These are phyloP conservation scores for Pichia sp. DNA, from an alignment of 1,139 yeast genomes.

Conservation along the genomic window DNA sequence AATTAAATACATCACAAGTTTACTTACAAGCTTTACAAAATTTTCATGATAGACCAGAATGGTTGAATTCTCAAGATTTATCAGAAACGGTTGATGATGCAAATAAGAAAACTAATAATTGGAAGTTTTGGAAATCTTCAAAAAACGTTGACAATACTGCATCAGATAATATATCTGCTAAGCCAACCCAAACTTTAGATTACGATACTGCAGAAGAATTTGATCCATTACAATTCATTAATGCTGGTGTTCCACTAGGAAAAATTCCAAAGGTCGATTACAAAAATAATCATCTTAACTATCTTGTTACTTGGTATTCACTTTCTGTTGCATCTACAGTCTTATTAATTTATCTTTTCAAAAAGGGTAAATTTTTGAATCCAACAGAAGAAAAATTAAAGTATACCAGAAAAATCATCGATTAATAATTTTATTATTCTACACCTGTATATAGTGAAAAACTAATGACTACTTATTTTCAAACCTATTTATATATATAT, in stretches of 20 bases:
- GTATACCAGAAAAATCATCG: slow-evolving; percentile 36
- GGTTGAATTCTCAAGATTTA: slow-evolving; percentile 29
- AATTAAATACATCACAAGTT: slow-evolving; percentile 62
- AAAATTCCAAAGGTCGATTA: slow-evolving; percentile 71
- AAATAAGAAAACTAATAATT: slow-evolving; percentile 2
- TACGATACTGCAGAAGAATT: slow-evolving; percentile 33
- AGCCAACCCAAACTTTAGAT: no score
- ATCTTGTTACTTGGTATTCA: slow-evolving; percentile 93
- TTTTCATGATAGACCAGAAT: slow-evolving; percentile 53
- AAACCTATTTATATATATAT: no score
- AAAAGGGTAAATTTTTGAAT: slow-evolving; percentile 39
- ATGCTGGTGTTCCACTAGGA: slow-evolving; percentile 89
- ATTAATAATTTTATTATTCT: slow-evolving; percentile 2
- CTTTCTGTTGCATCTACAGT: slow-evolving; percentile 65
- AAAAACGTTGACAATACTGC: not conserved
- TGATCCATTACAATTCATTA: slow-evolving; percentile 41
- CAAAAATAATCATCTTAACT: slow-evolving; percentile 87
- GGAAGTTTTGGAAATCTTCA: slow-evolving; percentile 15
- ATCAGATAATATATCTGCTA: no score
- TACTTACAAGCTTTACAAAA: slow-evolving; percentile 73
- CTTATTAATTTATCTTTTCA: slow-evolving; percentile 52
- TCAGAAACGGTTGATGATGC: slow-evolving; percentile 20
- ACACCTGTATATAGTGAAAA: slow-evolving; percentile 1
- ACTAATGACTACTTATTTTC: no score
- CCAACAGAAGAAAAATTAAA: slow-evolving; percentile 39